A percentile compares a stretch with the other conserved stretches of the same genome.
Conservation (phyloP, 345 rosid species). For the Cardiospermum halicacabum region DNA sequence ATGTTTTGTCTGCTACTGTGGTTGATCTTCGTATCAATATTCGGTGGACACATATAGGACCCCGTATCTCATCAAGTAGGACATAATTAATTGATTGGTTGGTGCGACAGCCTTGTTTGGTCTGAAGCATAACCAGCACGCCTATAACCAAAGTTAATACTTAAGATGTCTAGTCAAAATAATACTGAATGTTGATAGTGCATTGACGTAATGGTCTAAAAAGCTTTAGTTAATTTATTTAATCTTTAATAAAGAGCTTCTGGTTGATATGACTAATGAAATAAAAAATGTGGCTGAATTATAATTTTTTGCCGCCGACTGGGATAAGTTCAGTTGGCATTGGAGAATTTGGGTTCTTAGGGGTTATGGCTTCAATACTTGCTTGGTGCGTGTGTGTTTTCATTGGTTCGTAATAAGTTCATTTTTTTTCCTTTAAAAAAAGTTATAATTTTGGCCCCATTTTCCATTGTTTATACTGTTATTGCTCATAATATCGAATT, state of each 20-base stretch:
- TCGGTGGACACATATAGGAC: neutral
- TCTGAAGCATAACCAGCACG: neutral
- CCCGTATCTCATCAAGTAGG: neutral
- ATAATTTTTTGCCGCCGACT: too few relatives aligned
- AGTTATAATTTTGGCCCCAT: neutral
- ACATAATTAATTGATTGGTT: neutral
- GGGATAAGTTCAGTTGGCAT: too few relatives aligned
- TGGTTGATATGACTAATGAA: neutral
- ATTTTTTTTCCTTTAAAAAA: too few relatives aligned
- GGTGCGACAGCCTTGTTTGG: neutral
- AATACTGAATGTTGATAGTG: neutral
- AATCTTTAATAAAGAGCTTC: neutral
- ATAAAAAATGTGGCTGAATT: neutral
- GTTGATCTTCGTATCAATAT: neutral
- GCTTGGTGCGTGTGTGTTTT: too few relatives aligned
- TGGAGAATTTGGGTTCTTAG: too few relatives aligned
- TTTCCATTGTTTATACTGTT: neutral
- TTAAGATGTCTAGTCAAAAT: neutral
- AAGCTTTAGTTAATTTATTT: too few relatives aligned
- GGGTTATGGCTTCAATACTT: too few relatives aligned
- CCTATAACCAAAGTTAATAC: neutral
- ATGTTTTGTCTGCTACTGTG: neutral
- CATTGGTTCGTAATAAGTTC: too few relatives aligned
- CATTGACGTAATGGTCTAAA: neutral
- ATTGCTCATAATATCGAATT: conserved; percentile 4